Evolutionary conservation across 2,329 filamentous ascomycete species (phyloP).

Genomic region (Aspergillus fumigatiaffinis): DNA sequence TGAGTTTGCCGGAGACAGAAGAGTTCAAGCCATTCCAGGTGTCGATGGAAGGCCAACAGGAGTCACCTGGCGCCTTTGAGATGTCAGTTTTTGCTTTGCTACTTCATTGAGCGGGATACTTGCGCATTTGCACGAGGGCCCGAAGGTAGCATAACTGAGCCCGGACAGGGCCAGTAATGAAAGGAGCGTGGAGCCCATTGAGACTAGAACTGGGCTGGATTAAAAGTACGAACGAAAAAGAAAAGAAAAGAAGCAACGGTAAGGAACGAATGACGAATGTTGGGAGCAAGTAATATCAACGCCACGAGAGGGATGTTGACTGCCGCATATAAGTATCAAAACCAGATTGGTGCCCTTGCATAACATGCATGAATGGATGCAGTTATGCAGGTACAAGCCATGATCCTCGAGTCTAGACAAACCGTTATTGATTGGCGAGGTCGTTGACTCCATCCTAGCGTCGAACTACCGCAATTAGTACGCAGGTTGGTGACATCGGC

Average conservation of each 20-base stretch:
- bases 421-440: background rate
- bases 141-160: background rate
- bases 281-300: background rate
- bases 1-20: constrained; percentile 30
- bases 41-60: constrained; percentile 30
- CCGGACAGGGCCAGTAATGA: background rate
- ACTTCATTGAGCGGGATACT: background rate
- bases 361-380: background rate
- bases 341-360: background rate
- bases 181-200: background rate
- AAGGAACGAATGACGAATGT: background rate
- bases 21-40: constrained; percentile 32
- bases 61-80: constrained; percentile 17
- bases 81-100: background rate
- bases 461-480: background rate
- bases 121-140: background rate
- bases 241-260: background rate
- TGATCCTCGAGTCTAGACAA: background rate
- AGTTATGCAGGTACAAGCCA: background rate
- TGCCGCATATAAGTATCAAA: background rate
- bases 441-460: background rate
- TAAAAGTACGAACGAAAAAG: background rate
- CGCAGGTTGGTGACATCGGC: background rate
- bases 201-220: background rate
- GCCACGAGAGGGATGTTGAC: background rate